Conservation (phyloP, 495 filamentous ascomycete genomes). For the Acidomyces sp. region DNA sequence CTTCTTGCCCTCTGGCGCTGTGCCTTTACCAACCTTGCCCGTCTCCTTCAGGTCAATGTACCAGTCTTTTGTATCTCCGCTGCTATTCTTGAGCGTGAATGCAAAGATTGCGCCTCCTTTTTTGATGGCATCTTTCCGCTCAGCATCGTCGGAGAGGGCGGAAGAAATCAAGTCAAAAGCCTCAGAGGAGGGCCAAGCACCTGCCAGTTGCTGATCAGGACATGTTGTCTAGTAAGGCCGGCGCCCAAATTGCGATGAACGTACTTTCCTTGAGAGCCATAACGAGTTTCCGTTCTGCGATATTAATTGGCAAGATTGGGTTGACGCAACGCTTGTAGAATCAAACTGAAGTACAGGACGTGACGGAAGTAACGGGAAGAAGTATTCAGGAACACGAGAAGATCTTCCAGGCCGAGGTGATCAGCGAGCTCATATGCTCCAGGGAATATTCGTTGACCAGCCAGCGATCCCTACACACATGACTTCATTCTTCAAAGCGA, state of each 20-base stretch:
- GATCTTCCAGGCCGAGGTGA: too few species aligned
- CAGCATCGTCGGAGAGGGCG: conserved; percentile 56
- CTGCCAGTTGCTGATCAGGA: conserved; percentile 31
- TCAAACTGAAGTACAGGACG: too few species aligned
- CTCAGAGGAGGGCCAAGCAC: conserved; percentile 75
- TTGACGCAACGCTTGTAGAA: too few species aligned
- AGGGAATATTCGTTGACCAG: too few species aligned
- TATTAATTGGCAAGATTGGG: too few species aligned
- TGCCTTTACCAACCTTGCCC: conserved; percentile 66
- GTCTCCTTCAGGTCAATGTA: conserved; percentile 90
- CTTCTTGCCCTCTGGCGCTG: conserved; percentile 51
- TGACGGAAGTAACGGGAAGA: too few species aligned
- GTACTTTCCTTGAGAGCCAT: conserved; percentile 81
- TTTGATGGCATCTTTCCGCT: conserved; percentile 77
- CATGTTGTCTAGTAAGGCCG: too few species aligned
- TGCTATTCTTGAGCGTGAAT: conserved; percentile 81
- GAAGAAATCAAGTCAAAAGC: conserved; percentile 81
- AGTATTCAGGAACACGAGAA: too few species aligned
- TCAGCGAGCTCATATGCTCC: too few species aligned
- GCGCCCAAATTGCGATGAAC: too few species aligned
- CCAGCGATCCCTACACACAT: too few species aligned
- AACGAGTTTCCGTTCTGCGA: conserved; percentile 21
- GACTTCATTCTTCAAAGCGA: too few species aligned
- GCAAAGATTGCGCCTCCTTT: conserved; percentile 68
- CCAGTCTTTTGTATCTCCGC: conserved; percentile 70